Evolutionary conservation across 2,329 filamentous ascomycete species (phyloP), one percentile per base, ranked within the genome.

Genomic region (Whalleya microplaca): DNA sequence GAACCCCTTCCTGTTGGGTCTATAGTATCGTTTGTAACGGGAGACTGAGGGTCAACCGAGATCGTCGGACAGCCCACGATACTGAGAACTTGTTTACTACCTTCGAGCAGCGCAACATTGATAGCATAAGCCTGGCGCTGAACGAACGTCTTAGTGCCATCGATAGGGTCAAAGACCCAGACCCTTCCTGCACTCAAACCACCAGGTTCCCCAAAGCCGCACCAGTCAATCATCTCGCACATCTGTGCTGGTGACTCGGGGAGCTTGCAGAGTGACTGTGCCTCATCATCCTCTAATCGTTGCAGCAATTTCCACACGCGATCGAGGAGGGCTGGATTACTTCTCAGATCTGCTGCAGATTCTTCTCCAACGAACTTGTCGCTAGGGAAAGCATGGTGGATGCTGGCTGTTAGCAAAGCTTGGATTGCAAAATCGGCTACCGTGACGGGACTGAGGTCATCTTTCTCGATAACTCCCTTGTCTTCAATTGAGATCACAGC

Each of bases 141-240:
- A 8, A 86, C 73, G 51, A 83, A 86, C 0, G 81, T 84, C 70
- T 81, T 79, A 2, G 83, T 86, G 7, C 83, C 83, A 60, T 86
- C 83, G 27, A 86, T 85, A 0, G 83, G 83, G 63, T 86, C 83
- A 63, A 86, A 84, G 0, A 86, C 76, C 83, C 83, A 86, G 8
- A 78, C 77, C 14, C 82, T 69, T 7, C 76, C 78, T 1, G 66
- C 66, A 1, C 54, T 51, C 2, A 48, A 51, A 3, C 65, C 62
- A 6, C 66, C 71, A 3, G 75, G 78, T 16, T 67, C 68, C 21
- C 75, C 75, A 19, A 72, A 62, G 27, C 79, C 77, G 56, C 82
- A 83, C 61, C 75, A 75, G 67, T 85, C 82, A 44, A 86, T 80
- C 58, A 83, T 70, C 48, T 78, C 74, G 65, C 81, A 83, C 70